Evolutionary conservation across 768 basidiomycete species (phyloP).

Genomic region (Cyclocybe aegerita): DNA sequence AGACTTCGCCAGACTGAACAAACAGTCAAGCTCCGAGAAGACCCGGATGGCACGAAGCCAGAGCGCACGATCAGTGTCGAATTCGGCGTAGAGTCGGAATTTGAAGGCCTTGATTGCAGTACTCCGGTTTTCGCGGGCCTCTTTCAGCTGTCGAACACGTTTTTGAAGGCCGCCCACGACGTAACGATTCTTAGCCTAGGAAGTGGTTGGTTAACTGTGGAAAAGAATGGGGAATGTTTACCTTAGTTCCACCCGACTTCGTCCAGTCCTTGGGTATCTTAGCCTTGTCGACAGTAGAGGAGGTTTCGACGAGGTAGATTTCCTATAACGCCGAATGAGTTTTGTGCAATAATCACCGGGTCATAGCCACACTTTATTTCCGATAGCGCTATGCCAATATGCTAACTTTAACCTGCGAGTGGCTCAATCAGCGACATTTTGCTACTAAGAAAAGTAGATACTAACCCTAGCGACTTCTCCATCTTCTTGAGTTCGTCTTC

Average conservation of each 20-base stretch:
- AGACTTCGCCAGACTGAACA: constrained; percentile 88
- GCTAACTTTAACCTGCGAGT: constrained; percentile 28
- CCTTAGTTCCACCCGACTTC: constrained; percentile 81
- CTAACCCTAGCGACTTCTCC: constrained; percentile 65
- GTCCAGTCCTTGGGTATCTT: constrained; percentile 83
- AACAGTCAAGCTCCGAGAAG: constrained; percentile 94
- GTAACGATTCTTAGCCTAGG: constrained; percentile 74
- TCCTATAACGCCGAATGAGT: constrained; percentile 51
- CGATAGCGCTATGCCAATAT: constrained; percentile 65
- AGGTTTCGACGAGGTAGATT: constrained; percentile 85
- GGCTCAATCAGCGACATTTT: constrained; percentile 3
- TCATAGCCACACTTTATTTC: constrained; percentile 62
- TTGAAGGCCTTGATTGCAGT: constrained; percentile 83
- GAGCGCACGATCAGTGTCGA: constrained; percentile 74
- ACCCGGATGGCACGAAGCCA: constrained; percentile 87
- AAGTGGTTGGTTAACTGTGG: neutral
- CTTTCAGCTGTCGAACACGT: constrained; percentile 82
- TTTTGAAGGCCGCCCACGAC: constrained; percentile 69
- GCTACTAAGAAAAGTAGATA: constrained; percentile 7
- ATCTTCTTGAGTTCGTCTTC: constrained; percentile 67
- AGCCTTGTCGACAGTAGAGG: constrained; percentile 44
- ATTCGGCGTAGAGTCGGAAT: constrained; percentile 73
- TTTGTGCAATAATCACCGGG: neutral
- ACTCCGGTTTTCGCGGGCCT: constrained; percentile 87
- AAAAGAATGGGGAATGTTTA: constrained; percentile 22